Percentiles rank a stretch among this genome's conserved stretches.
Evolutionary conservation across 1,284 basidiomycete genomes (phyloP).

Genomic region (Ustilago bromivora): DNA sequence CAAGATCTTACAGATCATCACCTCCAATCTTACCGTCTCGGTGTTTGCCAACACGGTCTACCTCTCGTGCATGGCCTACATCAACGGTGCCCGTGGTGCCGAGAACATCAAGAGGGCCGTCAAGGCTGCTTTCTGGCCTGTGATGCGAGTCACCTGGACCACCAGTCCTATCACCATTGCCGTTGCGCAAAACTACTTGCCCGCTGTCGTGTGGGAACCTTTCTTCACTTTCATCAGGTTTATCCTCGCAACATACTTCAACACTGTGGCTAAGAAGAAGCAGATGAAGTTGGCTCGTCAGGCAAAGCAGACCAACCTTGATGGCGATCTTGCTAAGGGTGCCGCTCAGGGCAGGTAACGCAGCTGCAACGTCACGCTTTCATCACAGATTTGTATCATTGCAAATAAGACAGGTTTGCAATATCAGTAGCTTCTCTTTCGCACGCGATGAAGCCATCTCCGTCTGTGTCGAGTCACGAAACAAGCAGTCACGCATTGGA

Average conservation of each 20-base stretch:
- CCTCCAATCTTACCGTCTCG: conserved; percentile 81
- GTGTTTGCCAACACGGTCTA: conserved; percentile 80
- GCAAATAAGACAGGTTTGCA: neutral
- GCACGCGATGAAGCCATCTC: neutral
- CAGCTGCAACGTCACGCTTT: neutral
- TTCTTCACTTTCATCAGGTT: conserved; percentile 62
- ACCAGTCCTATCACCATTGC: conserved; percentile 79
- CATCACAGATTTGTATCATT: conserved; percentile 3
- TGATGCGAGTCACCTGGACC: conserved; percentile 81
- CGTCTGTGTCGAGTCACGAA: neutral
- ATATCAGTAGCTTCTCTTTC: neutral
- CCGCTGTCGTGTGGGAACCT: conserved; percentile 71
- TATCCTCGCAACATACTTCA: conserved; percentile 59
- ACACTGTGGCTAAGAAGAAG: conserved; percentile 64
- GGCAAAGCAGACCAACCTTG: conserved; percentile 33
- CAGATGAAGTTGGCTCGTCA: conserved; percentile 59
- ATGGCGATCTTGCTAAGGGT: conserved; percentile 53
- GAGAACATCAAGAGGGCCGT: conserved; percentile 79
- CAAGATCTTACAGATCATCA: conserved; percentile 77
- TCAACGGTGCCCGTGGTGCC: conserved; percentile 81
- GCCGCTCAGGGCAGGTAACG: conserved; percentile 53
- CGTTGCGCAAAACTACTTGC: conserved; percentile 80
- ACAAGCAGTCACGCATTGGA: neutral
- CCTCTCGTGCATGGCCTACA: conserved; percentile 83
- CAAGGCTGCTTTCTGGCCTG: conserved; percentile 79